Evolutionary conservation across 2,329 filamentous ascomycete genomes (phyloP), one percentile per base, ranked within the genome.

Genomic region (Sclerotinia glacialis): DNA sequence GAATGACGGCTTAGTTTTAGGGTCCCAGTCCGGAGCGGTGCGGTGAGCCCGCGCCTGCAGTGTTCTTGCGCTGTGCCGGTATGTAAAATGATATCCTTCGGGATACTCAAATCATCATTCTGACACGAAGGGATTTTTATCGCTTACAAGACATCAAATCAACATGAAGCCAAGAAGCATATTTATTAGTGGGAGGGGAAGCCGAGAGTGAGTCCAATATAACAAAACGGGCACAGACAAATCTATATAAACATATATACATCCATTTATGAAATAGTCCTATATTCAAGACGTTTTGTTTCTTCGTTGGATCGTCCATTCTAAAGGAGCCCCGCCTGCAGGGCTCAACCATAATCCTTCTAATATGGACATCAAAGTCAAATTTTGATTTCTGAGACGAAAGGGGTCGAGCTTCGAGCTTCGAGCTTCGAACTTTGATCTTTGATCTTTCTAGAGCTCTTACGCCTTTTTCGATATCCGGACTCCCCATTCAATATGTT

Each of bases 111-210:
- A 55, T 64, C 34, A 53, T 53, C 44, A 59, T 42, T 50, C 62
- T 65, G 52, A 65, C 42, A 65, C 42, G 52, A 58, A 34, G 60
- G n/a, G 11, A 18, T 23, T 23, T 31, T 44, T 31, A 44, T 49
- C 40, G 52, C 42, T 49, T 47, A 40, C 16, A 18, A 49, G 52
- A 56, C 42, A 49, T n/a, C 49, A 11, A 44, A 26, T 26, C 55
- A 58, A 14, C 26, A 18, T 46, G 55, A 46, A 14, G 55, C 55
- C 18, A 21, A 9, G 23, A 46, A 40, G 34, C 21, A 34, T 23
- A 26, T n/a, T 40, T n/a, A 34, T 34, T 7, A 18, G 53, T 40
- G 34, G 34, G 14, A 42, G 14, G 42, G 26, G 11, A 21, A 44
- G 18, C 14, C 4, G 5, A 21, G 37, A 28, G 16, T 21, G 28